phyloP scores from a whole-genome alignment of 306 rosid genomes.

The Lupinus albus region DNA sequence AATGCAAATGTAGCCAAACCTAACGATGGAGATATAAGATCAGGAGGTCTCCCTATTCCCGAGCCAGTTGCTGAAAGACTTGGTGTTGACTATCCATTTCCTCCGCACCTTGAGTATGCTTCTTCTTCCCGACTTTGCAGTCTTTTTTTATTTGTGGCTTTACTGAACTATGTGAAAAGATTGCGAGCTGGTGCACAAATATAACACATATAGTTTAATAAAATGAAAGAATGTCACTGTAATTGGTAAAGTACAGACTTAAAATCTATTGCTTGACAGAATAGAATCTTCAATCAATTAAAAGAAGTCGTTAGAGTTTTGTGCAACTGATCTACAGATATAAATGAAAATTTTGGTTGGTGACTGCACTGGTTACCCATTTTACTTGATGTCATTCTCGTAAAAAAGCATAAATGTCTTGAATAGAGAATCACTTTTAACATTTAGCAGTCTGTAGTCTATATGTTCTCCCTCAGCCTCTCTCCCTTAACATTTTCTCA shows the following conservation, averaged over 20 bases:
- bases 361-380: conserved; percentile 15
- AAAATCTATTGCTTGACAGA: background rate
- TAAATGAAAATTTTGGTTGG: conserved; percentile 6
- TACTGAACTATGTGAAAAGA: conserved; percentile 18
- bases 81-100: conserved; percentile 92
- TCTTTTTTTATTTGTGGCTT: conserved; percentile 24
- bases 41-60: conserved; percentile 52
- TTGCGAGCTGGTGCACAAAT: background rate
- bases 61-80: conserved; percentile 82
- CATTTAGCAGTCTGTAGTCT: conserved; percentile 9
- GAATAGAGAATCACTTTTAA: conserved; percentile 12
- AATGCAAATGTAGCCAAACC: conserved; percentile 43
- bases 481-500: background rate
- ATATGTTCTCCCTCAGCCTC: conserved; percentile 9
- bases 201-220: conserved; percentile 17
- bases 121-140: conserved; percentile 33
- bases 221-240: background rate
- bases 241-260: background rate
- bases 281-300: conserved; percentile 13
- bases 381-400: conserved; percentile 17
- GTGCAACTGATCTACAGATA: conserved; percentile 3
- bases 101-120: conserved; percentile 84
- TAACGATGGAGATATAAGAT: conserved; percentile 46
- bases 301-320: background rate
- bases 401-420: conserved; percentile 1